Evolutionary conservation across 352 stramenopile genomes (phyloP).

Genomic region (Globisporangium nodosum): DNA sequence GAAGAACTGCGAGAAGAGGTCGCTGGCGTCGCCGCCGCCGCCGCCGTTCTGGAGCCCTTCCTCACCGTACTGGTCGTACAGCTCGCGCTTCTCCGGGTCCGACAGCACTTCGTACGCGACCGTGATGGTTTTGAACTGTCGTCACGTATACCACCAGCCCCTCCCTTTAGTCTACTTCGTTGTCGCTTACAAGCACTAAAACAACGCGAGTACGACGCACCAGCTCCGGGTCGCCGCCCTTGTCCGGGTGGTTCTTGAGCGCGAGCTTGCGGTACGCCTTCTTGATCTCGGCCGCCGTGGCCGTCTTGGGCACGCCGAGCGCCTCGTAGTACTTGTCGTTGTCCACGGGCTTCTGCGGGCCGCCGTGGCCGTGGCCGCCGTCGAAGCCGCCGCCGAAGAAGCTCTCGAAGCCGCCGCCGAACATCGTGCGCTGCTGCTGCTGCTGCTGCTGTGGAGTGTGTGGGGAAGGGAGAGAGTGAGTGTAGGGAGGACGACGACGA

Average conservation of each 20-base stretch:
- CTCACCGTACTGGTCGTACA: slow-evolving; percentile 94
- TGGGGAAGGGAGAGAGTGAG: neutral
- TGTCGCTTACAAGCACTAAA: too few relatives aligned
- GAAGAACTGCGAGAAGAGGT: slow-evolving; percentile 99
- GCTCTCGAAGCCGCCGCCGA: slow-evolving; percentile 81
- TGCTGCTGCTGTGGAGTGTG: slow-evolving; percentile 1
- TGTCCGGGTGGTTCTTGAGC: slow-evolving; percentile 97
- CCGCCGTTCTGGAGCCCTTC: slow-evolving; percentile 94
- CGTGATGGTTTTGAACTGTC: slow-evolving; percentile 90
- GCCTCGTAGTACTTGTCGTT: slow-evolving; percentile 89
- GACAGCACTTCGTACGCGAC: slow-evolving; percentile 97
- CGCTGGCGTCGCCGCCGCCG: slow-evolving; percentile 61
- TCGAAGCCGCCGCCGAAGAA: slow-evolving; percentile 82
- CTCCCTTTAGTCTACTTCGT: neutral
- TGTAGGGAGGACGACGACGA: neutral
- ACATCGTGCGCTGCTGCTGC: slow-evolving; percentile 35
- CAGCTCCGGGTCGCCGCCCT: slow-evolving; percentile 96
- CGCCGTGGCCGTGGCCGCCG: slow-evolving; percentile 34
- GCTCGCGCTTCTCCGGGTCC: slow-evolving; percentile 87
- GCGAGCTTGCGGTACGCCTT: slow-evolving; percentile 89
- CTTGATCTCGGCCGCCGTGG: slow-evolving; percentile 83
- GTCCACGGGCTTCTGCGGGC: slow-evolving; percentile 62
- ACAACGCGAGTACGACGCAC: slow-evolving; percentile 13
- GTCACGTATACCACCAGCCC: slow-evolving; percentile 5
- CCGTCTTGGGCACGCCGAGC: slow-evolving; percentile 82